phyloP scores from a whole-genome alignment of 2,329 filamentous ascomycete species.

The Arthrobotrys pseudoclavata region DNA sequence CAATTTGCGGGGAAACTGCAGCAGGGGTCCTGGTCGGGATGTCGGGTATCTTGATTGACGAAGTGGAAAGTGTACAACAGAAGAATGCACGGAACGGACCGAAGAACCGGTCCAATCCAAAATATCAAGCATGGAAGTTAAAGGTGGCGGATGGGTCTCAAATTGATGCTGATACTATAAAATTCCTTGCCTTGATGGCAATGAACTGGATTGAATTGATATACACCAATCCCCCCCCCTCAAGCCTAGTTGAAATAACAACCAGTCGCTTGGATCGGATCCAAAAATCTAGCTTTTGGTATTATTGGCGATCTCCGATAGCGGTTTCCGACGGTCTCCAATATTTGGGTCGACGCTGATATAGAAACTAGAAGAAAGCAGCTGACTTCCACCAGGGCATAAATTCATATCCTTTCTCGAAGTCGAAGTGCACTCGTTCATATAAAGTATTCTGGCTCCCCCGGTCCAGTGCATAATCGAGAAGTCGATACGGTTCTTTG shows the following conservation, averaged over 20 bases:
- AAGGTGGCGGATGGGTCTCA: no score
- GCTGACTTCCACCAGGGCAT: not conserved
- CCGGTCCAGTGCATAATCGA: not conserved
- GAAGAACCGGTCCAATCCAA: conserved; percentile 10
- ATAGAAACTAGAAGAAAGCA: not conserved
- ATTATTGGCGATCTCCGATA: no score
- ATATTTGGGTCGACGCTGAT: not conserved
- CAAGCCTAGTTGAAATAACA: no score
- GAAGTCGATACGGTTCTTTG: not conserved
- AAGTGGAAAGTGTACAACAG: not conserved
- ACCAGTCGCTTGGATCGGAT: no score
- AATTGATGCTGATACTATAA: no score
- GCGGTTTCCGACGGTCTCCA: not conserved
- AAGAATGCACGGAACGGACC: conserved; percentile 6
- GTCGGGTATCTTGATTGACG: conserved; percentile 17
- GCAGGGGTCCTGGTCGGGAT: conserved; percentile 16
- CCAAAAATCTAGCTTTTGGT: no score
- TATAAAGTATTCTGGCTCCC: not conserved
- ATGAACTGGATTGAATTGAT: no score
- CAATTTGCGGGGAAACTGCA: conserved; percentile 14
- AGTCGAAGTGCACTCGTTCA: not conserved
- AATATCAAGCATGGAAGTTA: not conserved
- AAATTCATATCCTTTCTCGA: not conserved
- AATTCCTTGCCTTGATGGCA: no score
- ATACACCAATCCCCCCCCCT: no score